Evolutionary conservation across 306 rosid genomes (phyloP).

Genomic region (Acacia crassicarpa): DNA sequence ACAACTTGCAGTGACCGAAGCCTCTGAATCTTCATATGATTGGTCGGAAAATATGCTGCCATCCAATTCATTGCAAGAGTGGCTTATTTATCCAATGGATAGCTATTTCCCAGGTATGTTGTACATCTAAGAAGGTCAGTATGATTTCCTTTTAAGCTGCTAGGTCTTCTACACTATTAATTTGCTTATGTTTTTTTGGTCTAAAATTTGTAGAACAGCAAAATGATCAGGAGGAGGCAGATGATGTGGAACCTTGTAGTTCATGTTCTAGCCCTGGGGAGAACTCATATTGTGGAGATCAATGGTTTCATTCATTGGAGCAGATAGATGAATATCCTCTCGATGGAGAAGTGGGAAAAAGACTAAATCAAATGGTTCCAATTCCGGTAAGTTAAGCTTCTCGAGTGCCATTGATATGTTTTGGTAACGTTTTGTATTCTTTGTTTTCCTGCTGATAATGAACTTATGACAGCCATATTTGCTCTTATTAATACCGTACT

Average conservation of each 20-base stretch:
- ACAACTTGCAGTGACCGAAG: background rate
- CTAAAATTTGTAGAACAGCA: conserved; percentile 9
- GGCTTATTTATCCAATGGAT: background rate
- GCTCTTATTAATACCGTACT: background rate
- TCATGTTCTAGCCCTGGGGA: conserved; percentile 8
- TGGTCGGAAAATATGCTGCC: background rate
- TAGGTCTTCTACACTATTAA: background rate
- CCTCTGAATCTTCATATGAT: background rate
- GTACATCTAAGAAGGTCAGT: background rate
- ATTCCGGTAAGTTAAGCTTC: conserved; percentile 70
- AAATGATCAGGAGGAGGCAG: background rate
- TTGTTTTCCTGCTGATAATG: background rate
- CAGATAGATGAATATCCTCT: conserved; percentile 63
- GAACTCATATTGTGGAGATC: conserved; percentile 4
- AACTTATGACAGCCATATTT: background rate
- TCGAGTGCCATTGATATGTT: background rate
- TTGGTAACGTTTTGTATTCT: background rate
- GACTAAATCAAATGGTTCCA: conserved; percentile 81
- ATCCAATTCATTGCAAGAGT: background rate
- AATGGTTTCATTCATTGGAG: conserved; percentile 16
- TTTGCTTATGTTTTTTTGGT: background rate
- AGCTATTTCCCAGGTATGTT: conserved; percentile 4
- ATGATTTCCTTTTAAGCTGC: background rate
- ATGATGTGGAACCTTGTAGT: background rate
- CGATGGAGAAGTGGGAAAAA: conserved; percentile 83